Base-by-base conservation (phyloP, 768 basidiomycete species). In the Cystofilobasidium bisporidii region DNA sequence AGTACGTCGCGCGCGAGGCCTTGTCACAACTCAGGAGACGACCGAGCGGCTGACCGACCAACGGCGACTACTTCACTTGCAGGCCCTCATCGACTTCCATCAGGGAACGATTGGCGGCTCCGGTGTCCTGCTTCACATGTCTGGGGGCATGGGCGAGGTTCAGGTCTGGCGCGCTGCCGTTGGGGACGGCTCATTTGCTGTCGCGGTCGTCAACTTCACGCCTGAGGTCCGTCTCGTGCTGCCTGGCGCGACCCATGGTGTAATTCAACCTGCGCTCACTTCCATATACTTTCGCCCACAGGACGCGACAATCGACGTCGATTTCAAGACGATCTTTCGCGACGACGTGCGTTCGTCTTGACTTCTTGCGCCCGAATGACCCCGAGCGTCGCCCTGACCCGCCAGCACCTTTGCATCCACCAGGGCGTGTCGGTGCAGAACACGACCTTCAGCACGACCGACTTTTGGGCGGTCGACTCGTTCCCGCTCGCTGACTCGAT, bases 121-220 rank as follows among this genome's bases (percentile, higher is more conserved):
- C 5, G 14, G 33, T 17, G 61, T 61, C 12, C 60, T 61, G 18
- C 0, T 20, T 1, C 53, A 61, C 12, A 33, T 68, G 40, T 11
- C 18, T 26, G 67, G 67, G 14, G 53, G 40, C 11, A 20, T 36
- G 15, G 67, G 55, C 17, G 53, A 58, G 56, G 40, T 68, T 3
- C 67, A 68, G 40, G 14, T 68, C 24, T 68, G 67, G 67, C 43
- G 24, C 50, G 61, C 61, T 17, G 41, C 22, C n/a, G 20, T 68
- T 2, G 32, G 28, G 12, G 24, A 58, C n/a, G 55, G 67, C 28
- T 43, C 40, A 18, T 68, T 57, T 56, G 62, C 40, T 12, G 67
- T 68, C 8, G 61, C 60, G 2, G 14, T 68, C 53, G 32, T 68
- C 40, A 68, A 68, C 61, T 63, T 62, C 47, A 57, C 67, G 30